phyloP scores from a whole-genome alignment of 441 rosid species.

The Metrosideros polymorpha region DNA sequence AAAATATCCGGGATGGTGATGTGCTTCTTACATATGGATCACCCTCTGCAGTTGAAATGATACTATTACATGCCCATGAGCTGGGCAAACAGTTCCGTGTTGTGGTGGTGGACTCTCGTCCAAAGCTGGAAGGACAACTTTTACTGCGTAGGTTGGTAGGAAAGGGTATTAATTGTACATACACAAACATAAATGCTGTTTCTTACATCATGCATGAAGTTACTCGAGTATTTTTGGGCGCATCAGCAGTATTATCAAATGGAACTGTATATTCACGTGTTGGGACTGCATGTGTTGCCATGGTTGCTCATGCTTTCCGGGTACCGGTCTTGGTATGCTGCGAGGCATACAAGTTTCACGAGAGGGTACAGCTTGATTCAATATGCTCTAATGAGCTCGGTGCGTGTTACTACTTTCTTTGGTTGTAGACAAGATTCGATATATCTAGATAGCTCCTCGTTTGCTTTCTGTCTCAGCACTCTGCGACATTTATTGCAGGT shows the following conservation, averaged over 20 bases:
- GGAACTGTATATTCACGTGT: constrained; percentile 94
- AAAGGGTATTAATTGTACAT: constrained; percentile 76
- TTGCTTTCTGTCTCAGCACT: not conserved
- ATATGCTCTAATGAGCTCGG: constrained; percentile 96
- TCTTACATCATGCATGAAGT: constrained; percentile 95
- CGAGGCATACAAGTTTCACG: constrained; percentile 92
- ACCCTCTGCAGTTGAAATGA: constrained; percentile 81
- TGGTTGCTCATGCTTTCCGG: constrained; percentile 83
- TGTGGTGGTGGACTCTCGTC: constrained; percentile 84
- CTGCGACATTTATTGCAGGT: constrained; percentile 37
- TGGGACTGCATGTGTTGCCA: constrained; percentile 94
- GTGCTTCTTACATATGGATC: constrained; percentile 90
- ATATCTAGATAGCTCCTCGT: not conserved
- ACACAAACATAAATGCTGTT: constrained; percentile 80
- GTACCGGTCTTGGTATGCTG: constrained; percentile 89
- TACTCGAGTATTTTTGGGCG: constrained; percentile 83
- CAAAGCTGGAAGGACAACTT: constrained; percentile 83
- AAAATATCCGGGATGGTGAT: constrained; percentile 83
- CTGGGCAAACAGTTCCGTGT: constrained; percentile 71
- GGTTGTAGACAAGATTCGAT: not conserved
- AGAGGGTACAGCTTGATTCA: constrained; percentile 95
- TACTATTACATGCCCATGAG: constrained; percentile 74
- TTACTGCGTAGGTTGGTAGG: constrained; percentile 82
- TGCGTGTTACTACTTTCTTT: constrained; percentile 17
- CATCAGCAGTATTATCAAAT: constrained; percentile 84